phyloP scores from a whole-genome alignment of 495 filamentous ascomycete genomes.

The Neurospora sp. region DNA sequence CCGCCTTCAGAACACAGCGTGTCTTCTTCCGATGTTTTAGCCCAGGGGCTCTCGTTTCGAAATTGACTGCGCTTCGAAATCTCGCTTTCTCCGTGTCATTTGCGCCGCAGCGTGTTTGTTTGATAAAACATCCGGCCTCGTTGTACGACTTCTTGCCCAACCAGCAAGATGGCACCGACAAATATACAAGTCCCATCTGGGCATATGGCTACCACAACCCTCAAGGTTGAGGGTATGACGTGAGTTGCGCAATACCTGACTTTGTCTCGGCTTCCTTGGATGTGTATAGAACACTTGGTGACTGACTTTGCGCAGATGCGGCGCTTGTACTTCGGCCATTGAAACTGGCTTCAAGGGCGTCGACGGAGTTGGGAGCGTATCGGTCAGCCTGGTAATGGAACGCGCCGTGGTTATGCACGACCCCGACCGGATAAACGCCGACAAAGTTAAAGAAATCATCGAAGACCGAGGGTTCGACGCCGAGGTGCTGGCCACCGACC shows the following conservation, averaged over 20 bases:
- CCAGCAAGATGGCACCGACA: constrained; percentile 35
- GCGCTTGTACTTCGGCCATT: constrained; percentile 79
- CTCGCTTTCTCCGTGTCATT: background rate
- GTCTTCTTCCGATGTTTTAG: background rate
- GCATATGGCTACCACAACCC: constrained; percentile 81
- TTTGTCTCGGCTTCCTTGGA: background rate
- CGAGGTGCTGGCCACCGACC: constrained; percentile 76
- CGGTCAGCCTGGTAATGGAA: constrained; percentile 86
- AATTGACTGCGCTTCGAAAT: background rate
- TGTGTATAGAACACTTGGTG: background rate
- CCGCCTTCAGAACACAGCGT: background rate
- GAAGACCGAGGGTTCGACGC: constrained; percentile 93
- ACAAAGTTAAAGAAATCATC: constrained; percentile 71
- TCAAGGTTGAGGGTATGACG: constrained; percentile 89
- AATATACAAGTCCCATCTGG: constrained; percentile 36
- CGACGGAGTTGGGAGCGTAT: constrained; percentile 70
- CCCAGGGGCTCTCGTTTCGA: background rate
- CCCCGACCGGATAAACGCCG: constrained; percentile 59
- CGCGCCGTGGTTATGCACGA: constrained; percentile 87
- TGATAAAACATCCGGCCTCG: background rate
- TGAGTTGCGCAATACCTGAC: constrained; percentile 18
- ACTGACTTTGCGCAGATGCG: constrained; percentile 35
- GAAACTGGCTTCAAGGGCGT: constrained; percentile 75
- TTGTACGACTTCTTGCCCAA: background rate
- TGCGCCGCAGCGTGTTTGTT: background rate